Conservation (phyloP, 805 yeast genomes). For the Debaryomyces castellii region DNA sequence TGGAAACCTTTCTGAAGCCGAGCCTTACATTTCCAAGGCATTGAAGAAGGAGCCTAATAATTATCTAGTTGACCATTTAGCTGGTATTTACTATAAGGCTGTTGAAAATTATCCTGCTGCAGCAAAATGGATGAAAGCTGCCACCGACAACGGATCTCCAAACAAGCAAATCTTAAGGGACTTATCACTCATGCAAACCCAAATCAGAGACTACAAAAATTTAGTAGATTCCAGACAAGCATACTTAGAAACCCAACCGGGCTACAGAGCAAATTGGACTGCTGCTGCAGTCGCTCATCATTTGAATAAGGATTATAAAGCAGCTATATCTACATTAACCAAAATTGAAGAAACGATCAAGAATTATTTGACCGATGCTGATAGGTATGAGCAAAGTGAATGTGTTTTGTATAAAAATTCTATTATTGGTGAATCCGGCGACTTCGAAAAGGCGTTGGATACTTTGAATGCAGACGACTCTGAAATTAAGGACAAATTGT, state of each 20-base stretch:
- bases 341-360: slow-evolving; percentile 75
- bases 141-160: slow-evolving; percentile 73
- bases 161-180: slow-evolving; percentile 83
- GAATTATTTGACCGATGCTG: slow-evolving; percentile 65
- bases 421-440: slow-evolving; percentile 63
- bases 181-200: slow-evolving; percentile 75
- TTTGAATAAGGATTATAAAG: slow-evolving; percentile 61
- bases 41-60: slow-evolving; percentile 56
- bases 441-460: slow-evolving; percentile 61
- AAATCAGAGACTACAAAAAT: slow-evolving; percentile 68
- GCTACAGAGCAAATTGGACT: slow-evolving; percentile 89
- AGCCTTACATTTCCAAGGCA: slow-evolving; percentile 59
- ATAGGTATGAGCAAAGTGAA: slow-evolving; percentile 79
- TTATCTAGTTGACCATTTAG: slow-evolving; percentile 77
- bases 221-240: slow-evolving; percentile 63
- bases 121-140: slow-evolving; percentile 70
- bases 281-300: slow-evolving; percentile 84
- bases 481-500: slow-evolving; percentile 53
- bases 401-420: slow-evolving; percentile 70
- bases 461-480: slow-evolving; percentile 53
- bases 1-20: slow-evolving; percentile 65
- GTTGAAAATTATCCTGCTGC: slow-evolving; percentile 73
- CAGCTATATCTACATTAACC: slow-evolving; percentile 69
- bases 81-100: slow-evolving; percentile 79
- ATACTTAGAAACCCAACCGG: slow-evolving; percentile 71